Evolutionary conservation across 2,329 filamentous ascomycete species (phyloP).

Genomic region (Botryotinia narcissicola): DNA sequence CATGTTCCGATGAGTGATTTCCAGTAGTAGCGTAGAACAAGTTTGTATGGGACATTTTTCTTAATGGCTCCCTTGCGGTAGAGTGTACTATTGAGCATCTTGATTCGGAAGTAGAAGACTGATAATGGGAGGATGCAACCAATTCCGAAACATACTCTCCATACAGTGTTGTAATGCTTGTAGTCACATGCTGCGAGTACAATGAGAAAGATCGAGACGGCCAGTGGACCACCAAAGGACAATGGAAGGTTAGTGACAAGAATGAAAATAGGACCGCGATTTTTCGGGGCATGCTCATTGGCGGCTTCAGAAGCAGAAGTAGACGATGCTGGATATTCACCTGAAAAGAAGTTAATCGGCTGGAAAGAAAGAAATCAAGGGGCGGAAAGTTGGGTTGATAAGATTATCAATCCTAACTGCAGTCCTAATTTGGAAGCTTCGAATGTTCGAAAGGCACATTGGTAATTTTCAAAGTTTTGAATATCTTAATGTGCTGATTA

Average conservation of each 20-base stretch:
- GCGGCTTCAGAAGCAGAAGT: constrained; percentile 48
- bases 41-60: constrained; percentile 47
- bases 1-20: constrained; percentile 51
- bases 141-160: constrained; percentile 50
- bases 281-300: constrained; percentile 45
- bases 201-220: constrained; percentile 48
- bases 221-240: constrained; percentile 43
- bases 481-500: neutral
- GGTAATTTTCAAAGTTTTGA: neutral
- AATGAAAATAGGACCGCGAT: constrained; percentile 45
- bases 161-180: constrained; percentile 43
- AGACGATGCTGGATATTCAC: constrained; percentile 49
- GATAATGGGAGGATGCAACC: constrained; percentile 50
- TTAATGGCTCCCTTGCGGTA: constrained; percentile 55
- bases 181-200: constrained; percentile 42
- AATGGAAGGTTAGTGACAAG: constrained; percentile 47
- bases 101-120: constrained; percentile 56
- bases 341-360: constrained; percentile 22
- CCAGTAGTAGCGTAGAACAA: constrained; percentile 55
- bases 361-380: neutral
- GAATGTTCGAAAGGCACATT: neutral
- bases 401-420: neutral
- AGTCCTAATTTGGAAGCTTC: neutral
- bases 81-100: constrained; percentile 51
- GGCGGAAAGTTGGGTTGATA: neutral